Evolutionary conservation across 371 early-diverging fungal species (phyloP).

Genomic region (Zancudomyces culisetae): DNA sequence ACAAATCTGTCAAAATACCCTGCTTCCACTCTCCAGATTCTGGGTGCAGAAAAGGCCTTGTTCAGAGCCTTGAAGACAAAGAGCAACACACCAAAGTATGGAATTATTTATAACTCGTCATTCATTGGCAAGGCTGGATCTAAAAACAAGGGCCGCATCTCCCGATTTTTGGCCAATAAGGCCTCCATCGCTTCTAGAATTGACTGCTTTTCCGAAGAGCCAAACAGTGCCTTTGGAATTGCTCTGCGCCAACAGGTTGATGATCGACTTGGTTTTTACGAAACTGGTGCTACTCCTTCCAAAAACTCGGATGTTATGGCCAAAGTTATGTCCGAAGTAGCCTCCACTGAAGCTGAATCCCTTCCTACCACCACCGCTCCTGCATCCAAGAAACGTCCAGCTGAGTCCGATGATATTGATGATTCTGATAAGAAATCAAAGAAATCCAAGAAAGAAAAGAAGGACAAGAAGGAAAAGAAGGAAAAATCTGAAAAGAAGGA

Average conservation of each 20-base stretch:
- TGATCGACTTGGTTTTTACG: slow-evolving; percentile 84
- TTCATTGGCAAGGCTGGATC: slow-evolving; percentile 86
- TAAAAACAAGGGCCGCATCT: slow-evolving; percentile 97
- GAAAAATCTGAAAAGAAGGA: slow-evolving; percentile 23
- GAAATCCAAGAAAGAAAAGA: slow-evolving; percentile 9
- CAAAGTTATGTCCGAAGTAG: slow-evolving; percentile 55
- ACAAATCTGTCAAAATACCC: slow-evolving; percentile 94
- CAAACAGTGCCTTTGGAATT: slow-evolving; percentile 84
- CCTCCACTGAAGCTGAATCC: slow-evolving; percentile 38
- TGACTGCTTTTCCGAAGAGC: slow-evolving; percentile 85
- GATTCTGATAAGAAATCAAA: slow-evolving; percentile 11
- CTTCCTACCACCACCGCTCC: slow-evolving; percentile 1
- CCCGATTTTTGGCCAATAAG: slow-evolving; percentile 97
- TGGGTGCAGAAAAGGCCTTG: slow-evolving; percentile 98
- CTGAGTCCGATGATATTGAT: slow-evolving; percentile 9
- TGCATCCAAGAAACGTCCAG: slow-evolving; percentile 17
- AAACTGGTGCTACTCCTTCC: slow-evolving; percentile 65
- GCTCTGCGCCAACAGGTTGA: slow-evolving; percentile 91
- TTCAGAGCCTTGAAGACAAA: slow-evolving; percentile 94
- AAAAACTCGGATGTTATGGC: slow-evolving; percentile 91
- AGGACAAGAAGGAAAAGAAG: slow-evolving; percentile 17
- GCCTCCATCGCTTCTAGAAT: slow-evolving; percentile 93
- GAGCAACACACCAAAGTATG: slow-evolving; percentile 98
- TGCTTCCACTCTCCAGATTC: slow-evolving; percentile 94
- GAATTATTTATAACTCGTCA: slow-evolving; percentile 90